phyloP scores from a whole-genome alignment of 495 filamentous ascomycete genomes.

The Lasiosphaeris hirsuta region DNA sequence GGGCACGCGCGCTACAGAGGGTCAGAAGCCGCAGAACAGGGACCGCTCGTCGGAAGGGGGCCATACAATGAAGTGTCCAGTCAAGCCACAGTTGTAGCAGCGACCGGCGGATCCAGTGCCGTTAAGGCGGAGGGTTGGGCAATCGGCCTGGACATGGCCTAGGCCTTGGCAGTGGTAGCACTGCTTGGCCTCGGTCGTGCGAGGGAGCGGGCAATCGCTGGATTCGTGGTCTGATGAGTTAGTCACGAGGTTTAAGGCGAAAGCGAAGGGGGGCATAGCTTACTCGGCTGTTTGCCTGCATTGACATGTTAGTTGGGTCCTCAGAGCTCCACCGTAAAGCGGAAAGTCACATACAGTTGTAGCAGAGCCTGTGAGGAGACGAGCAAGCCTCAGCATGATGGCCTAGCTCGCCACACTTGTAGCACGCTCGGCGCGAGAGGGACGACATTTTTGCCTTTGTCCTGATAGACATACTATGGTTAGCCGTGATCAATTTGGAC shows the following conservation, averaged over 20 bases:
- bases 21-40: slow-evolving; percentile 10
- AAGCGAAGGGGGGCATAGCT: slow-evolving; percentile 22
- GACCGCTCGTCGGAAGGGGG: background rate
- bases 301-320: slow-evolving; percentile 11
- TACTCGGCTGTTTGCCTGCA: slow-evolving; percentile 82
- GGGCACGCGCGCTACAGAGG: slow-evolving; percentile 73
- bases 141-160: slow-evolving; percentile 98
- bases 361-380: slow-evolving; percentile 94
- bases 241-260: slow-evolving; percentile 20
- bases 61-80: slow-evolving; percentile 74
- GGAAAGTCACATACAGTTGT: slow-evolving; percentile 69
- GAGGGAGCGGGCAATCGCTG: slow-evolving; percentile 90
- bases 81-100: slow-evolving; percentile 94
- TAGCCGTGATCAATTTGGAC: too few species aligned
- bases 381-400: slow-evolving; percentile 99
- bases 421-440: slow-evolving; percentile 95
- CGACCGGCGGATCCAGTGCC: slow-evolving; percentile 72
- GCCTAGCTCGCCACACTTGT: slow-evolving; percentile 99
- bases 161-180: slow-evolving; percentile 99
- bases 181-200: slow-evolving; percentile 97
- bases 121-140: slow-evolving; percentile 91
- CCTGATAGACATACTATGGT: too few species aligned
- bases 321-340: background rate
- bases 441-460: slow-evolving; percentile 69
- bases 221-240: slow-evolving; percentile 81